Base-by-base conservation (phyloP, 495 filamentous ascomycete species). In the Pyrenopolyporus hunteri region DNA sequence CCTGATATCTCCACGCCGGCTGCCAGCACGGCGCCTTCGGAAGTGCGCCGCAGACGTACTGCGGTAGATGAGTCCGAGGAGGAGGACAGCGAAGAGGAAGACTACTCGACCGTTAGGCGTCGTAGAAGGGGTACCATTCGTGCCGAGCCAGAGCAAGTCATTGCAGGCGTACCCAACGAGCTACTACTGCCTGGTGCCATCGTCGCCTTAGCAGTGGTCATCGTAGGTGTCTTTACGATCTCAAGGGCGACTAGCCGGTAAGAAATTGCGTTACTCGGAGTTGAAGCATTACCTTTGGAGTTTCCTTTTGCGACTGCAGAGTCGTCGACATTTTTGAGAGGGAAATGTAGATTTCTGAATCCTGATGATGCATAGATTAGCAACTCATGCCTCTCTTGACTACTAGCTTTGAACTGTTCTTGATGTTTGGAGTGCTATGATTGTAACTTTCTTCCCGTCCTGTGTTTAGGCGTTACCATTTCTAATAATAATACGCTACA, bases 81-180 rank as follows among this genome's bases (percentile, higher is more conserved):
- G 9, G 80, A 85, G 0, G 83, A 85, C n/a, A 80, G 80, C 9
- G 89, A 91, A 35, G 86, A 87, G 35, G 82, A 84, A 31, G 77
- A 84, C 29, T 78, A 78, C 25, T 73, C 80, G 6, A 75, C 78
- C 59, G 70, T 74, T 28, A 70, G 82, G 39, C 72, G 71, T 25
- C 53, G 61, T 33, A 76, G 66, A 66, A 78, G 68, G 57, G 76
- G 69, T 52, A 66, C 66, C 48, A 59, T 64, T 5, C 69, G 69
- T 4, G 57, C 47, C 8, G 78, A 81, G 55, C 74, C 77, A 16
- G 88, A 93, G 62, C 91, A 93, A 69, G 72, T 96, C 33, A 90
- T 99, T 67, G 83, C 89, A 9, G 94, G 94, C 37, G 88, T 99
- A 48, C 93, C 94, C 11, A 99, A 99, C 68, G 94, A 99, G 59